A percentile compares a stretch with the other conserved stretches of the same genome.
These are phyloP conservation scores for Cutaneotrichosporon curvatum DNA, from an alignment of 1,284 basidiomycete genomes.

Conservation along the genomic window DNA sequence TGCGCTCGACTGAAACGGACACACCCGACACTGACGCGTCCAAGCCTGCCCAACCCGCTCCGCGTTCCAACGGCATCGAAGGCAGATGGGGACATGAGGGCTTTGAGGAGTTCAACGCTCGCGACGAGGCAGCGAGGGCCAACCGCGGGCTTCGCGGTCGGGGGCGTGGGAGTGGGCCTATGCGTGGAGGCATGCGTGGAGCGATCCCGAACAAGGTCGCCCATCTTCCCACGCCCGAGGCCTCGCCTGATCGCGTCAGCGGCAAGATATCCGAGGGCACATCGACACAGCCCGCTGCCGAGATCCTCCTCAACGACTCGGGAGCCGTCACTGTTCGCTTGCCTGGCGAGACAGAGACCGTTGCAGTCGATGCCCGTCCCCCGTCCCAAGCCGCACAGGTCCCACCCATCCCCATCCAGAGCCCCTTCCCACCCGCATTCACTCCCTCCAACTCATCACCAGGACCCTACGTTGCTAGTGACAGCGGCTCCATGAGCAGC, in stretches of 20 bases:
- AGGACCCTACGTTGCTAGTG: constrained; percentile 17
- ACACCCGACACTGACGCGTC: constrained; percentile 24
- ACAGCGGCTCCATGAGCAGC: constrained; percentile 30
- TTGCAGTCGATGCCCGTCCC: constrained; percentile 7
- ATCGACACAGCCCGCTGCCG: constrained; percentile 20
- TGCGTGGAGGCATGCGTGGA: constrained; percentile 1
- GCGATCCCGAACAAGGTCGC: constrained; percentile 3
- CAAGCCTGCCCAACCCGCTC: neutral
- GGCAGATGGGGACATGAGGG: constrained; percentile 39
- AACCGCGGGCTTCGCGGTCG: constrained; percentile 11
- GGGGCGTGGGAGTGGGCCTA: constrained; percentile 10
- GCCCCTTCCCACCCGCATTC: constrained; percentile 14
- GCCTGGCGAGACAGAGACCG: constrained; percentile 18
- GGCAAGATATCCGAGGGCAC: constrained; percentile 7
- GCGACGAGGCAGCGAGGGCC: constrained; percentile 9
- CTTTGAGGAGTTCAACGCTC: constrained; percentile 24
- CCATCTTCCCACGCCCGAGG: constrained; percentile 15
- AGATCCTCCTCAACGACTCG: constrained; percentile 22
- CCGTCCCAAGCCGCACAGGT: constrained; percentile 5
- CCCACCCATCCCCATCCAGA: constrained; percentile 2
- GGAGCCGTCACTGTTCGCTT: constrained; percentile 30
- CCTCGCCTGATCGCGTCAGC: constrained; percentile 12
- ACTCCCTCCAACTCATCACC: constrained; percentile 15
- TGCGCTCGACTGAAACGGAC: constrained; percentile 26
- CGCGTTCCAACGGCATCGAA: neutral